phyloP scores from a whole-genome alignment of 768 basidiomycete species.

The Strobilomyces echinocephalus region DNA sequence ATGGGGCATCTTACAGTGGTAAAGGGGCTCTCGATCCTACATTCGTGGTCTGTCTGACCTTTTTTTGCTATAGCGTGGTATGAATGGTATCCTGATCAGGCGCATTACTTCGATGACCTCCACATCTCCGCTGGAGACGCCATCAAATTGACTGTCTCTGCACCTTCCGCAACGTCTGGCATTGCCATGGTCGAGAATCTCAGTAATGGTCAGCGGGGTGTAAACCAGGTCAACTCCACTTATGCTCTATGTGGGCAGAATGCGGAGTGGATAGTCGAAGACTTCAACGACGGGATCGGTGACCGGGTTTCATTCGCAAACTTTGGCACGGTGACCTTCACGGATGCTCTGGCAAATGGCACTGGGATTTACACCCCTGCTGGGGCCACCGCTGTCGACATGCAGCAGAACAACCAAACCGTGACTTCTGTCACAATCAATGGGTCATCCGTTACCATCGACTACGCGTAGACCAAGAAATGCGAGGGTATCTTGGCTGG shows the following conservation, averaged over 20 bases:
- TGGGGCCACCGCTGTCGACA: neutral
- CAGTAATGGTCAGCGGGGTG: neutral
- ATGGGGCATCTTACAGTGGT: slow-evolving; percentile 1
- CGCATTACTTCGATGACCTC: neutral
- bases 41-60: neutral
- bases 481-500: neutral
- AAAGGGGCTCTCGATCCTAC: neutral
- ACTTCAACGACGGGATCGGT: neutral
- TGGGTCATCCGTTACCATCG: neutral
- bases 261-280: neutral
- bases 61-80: slow-evolving; percentile 6
- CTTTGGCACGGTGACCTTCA: neutral
- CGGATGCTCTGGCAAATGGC: neutral
- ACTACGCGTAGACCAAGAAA: neutral
- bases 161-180: neutral
- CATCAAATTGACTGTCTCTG: neutral
- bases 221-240: neutral
- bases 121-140: neutral
- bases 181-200: neutral
- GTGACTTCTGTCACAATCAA: neutral
- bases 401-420: neutral
- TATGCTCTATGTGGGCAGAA: neutral
- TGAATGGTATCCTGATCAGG: slow-evolving; percentile 4
- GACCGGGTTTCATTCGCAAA: neutral
- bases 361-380: neutral